These are phyloP conservation scores for Narthecium ossifragum DNA, from an alignment of 106 monocot species.

Conservation along the genomic window DNA sequence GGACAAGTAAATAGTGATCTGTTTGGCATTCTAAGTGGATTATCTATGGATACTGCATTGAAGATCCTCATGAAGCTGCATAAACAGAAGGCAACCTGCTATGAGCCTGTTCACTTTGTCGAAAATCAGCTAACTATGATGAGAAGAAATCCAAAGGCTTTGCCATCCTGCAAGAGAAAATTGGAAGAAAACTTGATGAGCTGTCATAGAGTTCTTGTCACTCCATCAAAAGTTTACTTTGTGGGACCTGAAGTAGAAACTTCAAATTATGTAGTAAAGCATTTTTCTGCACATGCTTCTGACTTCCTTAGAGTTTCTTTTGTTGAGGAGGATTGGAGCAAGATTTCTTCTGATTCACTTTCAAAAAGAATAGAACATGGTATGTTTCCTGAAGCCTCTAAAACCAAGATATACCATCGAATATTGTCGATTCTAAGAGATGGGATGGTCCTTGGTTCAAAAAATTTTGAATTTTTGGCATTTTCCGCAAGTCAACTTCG, in stretches of 20 bases:
- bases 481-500: conserved; percentile 99
- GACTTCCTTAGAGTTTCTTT: conserved; percentile 88
- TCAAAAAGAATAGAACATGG: conserved; percentile 47
- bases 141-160: conserved; percentile 5
- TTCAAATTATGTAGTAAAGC: conserved; percentile 76
- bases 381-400: conserved; percentile 44
- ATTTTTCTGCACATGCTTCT: conserved; percentile 59
- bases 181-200: conserved; percentile 46
- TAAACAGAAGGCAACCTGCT: conserved; percentile 56
- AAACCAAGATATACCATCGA: conserved; percentile 55
- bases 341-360: conserved; percentile 61
- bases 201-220: conserved; percentile 71
- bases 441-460: conserved; percentile 63
- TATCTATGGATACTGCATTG: conserved; percentile 32
- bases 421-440: conserved; percentile 67
- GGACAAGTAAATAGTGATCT: conserved; percentile 44
- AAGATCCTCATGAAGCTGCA: conserved; percentile 58
- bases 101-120: conserved; percentile 65
- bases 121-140: conserved; percentile 23
- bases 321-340: conserved; percentile 95
- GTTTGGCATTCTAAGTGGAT: conserved; percentile 39
- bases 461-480: conserved; percentile 92
- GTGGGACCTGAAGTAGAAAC: conserved; percentile 80
- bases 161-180: conserved; percentile 3
- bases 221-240: conserved; percentile 82